Percentiles rank a stretch among this genome's conserved stretches.
Evolutionary conservation across 2,329 filamentous ascomycete genomes (phyloP).

Genomic region (Aureobasidium vineae): DNA sequence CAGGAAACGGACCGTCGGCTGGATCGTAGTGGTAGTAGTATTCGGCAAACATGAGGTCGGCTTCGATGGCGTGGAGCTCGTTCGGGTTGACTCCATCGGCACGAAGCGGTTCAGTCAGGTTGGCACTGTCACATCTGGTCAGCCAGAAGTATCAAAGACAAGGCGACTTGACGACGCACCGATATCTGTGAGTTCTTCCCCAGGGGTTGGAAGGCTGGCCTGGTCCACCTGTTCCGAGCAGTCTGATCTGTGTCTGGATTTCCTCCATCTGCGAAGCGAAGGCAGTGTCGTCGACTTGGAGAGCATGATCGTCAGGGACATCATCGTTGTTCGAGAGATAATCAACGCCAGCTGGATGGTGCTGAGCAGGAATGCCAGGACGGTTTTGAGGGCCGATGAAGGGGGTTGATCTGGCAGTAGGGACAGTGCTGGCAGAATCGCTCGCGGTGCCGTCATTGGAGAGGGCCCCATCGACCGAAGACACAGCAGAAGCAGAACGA

Average conservation of each 20-base stretch:
- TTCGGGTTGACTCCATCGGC: not conserved
- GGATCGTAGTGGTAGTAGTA: constrained; percentile 13
- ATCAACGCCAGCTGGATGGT: not conserved
- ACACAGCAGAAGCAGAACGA: not conserved
- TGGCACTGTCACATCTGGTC: not conserved
- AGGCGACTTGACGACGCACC: not conserved
- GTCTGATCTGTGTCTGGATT: not conserved
- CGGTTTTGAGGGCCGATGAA: not conserved
- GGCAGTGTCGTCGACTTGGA: not conserved
- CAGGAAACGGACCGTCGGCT: not conserved
- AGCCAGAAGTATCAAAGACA: not conserved
- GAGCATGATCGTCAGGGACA: not conserved
- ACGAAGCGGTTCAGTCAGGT: not conserved
- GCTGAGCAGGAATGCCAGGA: not conserved
- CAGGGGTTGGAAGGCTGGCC: not conserved
- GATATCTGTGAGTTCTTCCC: not conserved
- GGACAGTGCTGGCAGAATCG: not conserved
- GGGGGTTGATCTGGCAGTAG: not conserved
- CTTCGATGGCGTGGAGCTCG: not conserved
- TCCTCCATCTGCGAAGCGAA: not conserved
- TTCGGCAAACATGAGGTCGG: constrained; percentile 5
- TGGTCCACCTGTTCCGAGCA: not conserved
- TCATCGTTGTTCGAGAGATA: not conserved
- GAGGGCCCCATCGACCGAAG: not conserved
- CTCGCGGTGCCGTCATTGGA: not conserved